These are phyloP conservation scores for peach (Prunus persica) DNA, from an alignment of 306 rosid genomes.

Conservation along the genomic window Prunus_persica_NCBIv2 NC_034014.1:7018001-7018500, in stretches of 20 bases:
- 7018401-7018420: background rate
- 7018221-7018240: slow-evolving; percentile 89
- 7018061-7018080: slow-evolving; percentile 43
- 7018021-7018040: slow-evolving; percentile 15
- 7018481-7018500: background rate
- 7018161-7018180: slow-evolving; percentile 98
- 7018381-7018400: background rate
- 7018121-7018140: slow-evolving; percentile 91
- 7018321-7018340: slow-evolving; percentile 43
- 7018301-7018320: slow-evolving; percentile 46
- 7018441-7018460: background rate
- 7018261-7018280: slow-evolving; percentile 86
- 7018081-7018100: slow-evolving; percentile 95
- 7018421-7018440: background rate
- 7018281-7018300: slow-evolving; percentile 69
- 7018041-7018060: slow-evolving; percentile 48
- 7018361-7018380: slow-evolving; percentile 22
- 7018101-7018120: slow-evolving; percentile 93
- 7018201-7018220: slow-evolving; percentile 96
- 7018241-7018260: slow-evolving; percentile 94
- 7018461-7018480: background rate
- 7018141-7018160: slow-evolving; percentile 98
- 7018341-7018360: slow-evolving; percentile 68
- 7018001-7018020: background rate
- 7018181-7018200: slow-evolving; percentile 94